A percentile compares a stretch with the other conserved stretches of the same genome.
Evolutionary conservation across 2,329 filamentous ascomycete genomes (phyloP).

Genomic region (Bipolaris sorokiniana): DNA sequence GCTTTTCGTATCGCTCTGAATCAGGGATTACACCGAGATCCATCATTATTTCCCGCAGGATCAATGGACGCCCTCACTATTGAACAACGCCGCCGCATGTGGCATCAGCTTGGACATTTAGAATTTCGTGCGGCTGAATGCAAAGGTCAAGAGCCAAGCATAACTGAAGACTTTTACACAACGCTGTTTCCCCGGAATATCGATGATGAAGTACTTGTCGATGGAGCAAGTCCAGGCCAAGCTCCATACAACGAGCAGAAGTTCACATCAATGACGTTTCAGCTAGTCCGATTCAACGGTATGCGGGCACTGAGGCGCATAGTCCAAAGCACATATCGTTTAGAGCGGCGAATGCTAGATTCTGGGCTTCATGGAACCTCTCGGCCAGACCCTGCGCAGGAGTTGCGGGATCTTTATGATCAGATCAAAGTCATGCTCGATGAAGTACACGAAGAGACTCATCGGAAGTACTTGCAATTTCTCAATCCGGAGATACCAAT

Average conservation of each 20-base stretch:
- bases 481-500: slow-evolving; percentile 41
- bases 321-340: slow-evolving; percentile 46
- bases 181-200: slow-evolving; percentile 48
- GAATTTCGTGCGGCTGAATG: slow-evolving; percentile 49
- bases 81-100: slow-evolving; percentile 46
- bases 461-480: slow-evolving; percentile 41
- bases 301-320: slow-evolving; percentile 45
- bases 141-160: slow-evolving; percentile 48
- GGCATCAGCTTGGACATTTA: slow-evolving; percentile 49
- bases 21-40: slow-evolving; percentile 49
- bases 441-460: slow-evolving; percentile 43
- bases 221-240: slow-evolving; percentile 42
- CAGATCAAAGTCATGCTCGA: slow-evolving; percentile 48
- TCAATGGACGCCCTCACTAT: slow-evolving; percentile 48
- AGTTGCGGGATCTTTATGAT: slow-evolving; percentile 43
- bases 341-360: slow-evolving; percentile 47
- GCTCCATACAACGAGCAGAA: slow-evolving; percentile 41
- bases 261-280: slow-evolving; percentile 47
- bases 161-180: slow-evolving; percentile 48
- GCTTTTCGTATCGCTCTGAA: slow-evolving; percentile 47
- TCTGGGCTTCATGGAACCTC: slow-evolving; percentile 42
- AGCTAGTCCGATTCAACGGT: slow-evolving; percentile 44
- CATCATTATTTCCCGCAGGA: slow-evolving; percentile 44
- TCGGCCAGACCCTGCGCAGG: slow-evolving; percentile 42
- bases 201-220: slow-evolving; percentile 48